Evolutionary conservation across 305 asterid species (phyloP).

Genomic region (Petunia hybrid): DNA sequence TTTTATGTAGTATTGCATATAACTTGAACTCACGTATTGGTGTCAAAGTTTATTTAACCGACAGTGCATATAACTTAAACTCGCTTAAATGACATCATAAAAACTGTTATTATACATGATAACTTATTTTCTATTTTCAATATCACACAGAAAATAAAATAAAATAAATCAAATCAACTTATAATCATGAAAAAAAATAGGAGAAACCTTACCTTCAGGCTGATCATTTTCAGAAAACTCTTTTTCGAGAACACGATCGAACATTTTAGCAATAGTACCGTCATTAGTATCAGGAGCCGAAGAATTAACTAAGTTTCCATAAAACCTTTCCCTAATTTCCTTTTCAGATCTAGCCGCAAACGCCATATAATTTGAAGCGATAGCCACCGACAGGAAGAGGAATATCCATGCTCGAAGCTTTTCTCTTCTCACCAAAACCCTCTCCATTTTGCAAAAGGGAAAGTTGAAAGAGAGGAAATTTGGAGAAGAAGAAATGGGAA

Average conservation of each 20-base stretch:
- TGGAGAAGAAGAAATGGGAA: background rate
- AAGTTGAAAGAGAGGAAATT: background rate
- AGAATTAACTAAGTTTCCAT: constrained; percentile 78
- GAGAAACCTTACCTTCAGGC: constrained; percentile 62
- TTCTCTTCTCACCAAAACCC: constrained; percentile 37
- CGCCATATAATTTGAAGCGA: constrained; percentile 33
- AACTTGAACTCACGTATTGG: too few relatives aligned
- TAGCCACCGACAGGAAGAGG: constrained; percentile 39
- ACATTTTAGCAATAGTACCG: constrained; percentile 91
- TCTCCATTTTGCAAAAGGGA: constrained; percentile 35
- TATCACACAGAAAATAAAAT: background rate
- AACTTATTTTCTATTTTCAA: background rate
- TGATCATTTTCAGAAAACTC: constrained; percentile 94
- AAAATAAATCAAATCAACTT: background rate
- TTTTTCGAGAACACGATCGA: constrained; percentile 87
- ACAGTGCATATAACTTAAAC: too few relatives aligned
- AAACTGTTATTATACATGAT: too few relatives aligned
- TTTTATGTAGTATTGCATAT: too few relatives aligned
- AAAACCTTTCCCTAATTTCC: constrained; percentile 79
- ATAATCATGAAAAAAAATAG: background rate
- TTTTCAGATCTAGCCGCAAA: constrained; percentile 72
- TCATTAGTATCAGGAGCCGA: constrained; percentile 65
- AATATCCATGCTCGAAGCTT: constrained; percentile 42
- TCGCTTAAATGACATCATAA: too few relatives aligned
- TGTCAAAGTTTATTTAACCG: too few relatives aligned